Evolutionary conservation across 2,329 filamentous ascomycete species (phyloP).

Genomic region (Fusarium luffae): DNA sequence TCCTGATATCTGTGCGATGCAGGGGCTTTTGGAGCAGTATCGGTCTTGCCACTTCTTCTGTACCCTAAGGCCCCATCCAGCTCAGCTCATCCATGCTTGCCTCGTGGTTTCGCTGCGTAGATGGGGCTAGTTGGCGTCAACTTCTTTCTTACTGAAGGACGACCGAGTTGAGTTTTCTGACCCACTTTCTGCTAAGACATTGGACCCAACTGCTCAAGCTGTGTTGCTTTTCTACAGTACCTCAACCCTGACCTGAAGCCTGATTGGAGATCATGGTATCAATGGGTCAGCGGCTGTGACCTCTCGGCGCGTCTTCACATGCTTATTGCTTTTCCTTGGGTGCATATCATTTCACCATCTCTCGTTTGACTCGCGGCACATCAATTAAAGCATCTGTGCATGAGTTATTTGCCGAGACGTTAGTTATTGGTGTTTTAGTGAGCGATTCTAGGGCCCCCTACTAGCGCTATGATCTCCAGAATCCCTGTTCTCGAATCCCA

Average conservation of each 20-base stretch:
- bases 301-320: neutral
- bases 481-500: conserved; percentile 31
- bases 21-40: conserved; percentile 4
- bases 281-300: conserved; percentile 1
- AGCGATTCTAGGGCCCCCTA: conserved; percentile 9
- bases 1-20: conserved; percentile 22
- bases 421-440: conserved; percentile 10
- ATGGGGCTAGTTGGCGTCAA: conserved; percentile 4
- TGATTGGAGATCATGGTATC: conserved; percentile 7
- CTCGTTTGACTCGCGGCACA: neutral
- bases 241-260: conserved; percentile 7
- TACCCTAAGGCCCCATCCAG: conserved; percentile 7
- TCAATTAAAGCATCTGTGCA: conserved; percentile 6
- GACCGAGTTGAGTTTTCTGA: neutral
- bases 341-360: neutral
- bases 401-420: conserved; percentile 22
- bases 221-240: neutral
- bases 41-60: conserved; percentile 10
- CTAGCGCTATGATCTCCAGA: conserved; percentile 43
- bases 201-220: neutral
- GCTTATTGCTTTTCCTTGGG: neutral
- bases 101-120: conserved; percentile 29
- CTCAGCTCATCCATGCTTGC: conserved; percentile 26
- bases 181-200: neutral
- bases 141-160: conserved; percentile 1